Evolutionary conservation across 1,284 basidiomycete species (phyloP).

Genomic region (Ceratobasidium sp.): DNA sequence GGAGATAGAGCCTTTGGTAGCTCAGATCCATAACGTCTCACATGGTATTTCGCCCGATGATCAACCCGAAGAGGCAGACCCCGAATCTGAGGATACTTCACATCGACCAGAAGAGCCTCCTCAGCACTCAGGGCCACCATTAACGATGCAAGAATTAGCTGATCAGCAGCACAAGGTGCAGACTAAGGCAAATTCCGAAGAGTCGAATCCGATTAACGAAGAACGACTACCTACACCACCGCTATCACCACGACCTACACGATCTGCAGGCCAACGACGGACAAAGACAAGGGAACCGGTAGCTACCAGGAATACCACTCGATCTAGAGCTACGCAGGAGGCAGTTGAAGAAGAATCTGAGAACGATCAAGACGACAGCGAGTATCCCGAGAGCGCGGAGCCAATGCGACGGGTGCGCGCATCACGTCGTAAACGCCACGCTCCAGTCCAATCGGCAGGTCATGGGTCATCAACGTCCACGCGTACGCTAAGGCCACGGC

Average conservation of each 20-base stretch:
- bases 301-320: conserved; percentile 7
- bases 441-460: neutral
- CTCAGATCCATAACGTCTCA: neutral
- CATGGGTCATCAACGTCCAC: neutral
- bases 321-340: conserved; percentile 44
- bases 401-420: conserved; percentile 1
- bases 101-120: neutral
- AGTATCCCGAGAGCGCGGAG: conserved; percentile 1
- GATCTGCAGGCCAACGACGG: conserved; percentile 24
- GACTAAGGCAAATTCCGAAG: conserved; percentile 35
- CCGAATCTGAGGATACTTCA: conserved; percentile 39
- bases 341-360: conserved; percentile 43
- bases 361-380: conserved; percentile 33
- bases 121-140: conserved; percentile 52
- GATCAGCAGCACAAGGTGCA: conserved; percentile 52
- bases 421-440: conserved; percentile 24
- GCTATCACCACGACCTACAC: neutral
- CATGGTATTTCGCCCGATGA: conserved; percentile 41
- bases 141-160: conserved; percentile 72
- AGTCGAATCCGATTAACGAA: conserved; percentile 20
- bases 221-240: neutral
- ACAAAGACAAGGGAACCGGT: conserved; percentile 57
- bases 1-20: neutral
- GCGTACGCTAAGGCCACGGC: conserved; percentile 35
- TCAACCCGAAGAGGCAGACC: conserved; percentile 51